phyloP scores from a whole-genome alignment of 202 grass and related monocot species.

The Zoysia matrella region DNA sequence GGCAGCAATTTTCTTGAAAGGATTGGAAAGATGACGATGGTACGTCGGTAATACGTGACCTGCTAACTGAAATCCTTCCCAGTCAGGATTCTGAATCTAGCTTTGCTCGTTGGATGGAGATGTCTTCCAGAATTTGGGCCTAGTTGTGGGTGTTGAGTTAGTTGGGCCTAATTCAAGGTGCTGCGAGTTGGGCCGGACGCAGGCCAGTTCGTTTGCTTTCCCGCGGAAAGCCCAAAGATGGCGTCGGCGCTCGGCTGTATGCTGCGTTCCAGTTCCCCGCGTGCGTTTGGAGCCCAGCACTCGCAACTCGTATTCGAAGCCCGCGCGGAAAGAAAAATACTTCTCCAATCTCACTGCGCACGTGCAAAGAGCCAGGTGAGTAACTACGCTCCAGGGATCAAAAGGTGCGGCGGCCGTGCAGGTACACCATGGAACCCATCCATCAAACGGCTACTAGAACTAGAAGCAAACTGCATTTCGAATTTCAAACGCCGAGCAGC shows the following conservation, averaged over 20 bases:
- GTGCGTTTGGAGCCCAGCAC: not conserved
- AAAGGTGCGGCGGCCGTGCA: not conserved
- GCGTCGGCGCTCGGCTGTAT: too few relatives aligned
- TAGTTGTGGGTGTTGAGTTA: not conserved
- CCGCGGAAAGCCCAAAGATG: not conserved
- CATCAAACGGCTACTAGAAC: constrained; percentile 37
- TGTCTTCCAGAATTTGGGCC: not conserved
- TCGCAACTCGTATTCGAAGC: not conserved
- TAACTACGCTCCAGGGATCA: not conserved
- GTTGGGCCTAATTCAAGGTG: not conserved
- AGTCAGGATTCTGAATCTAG: too few relatives aligned
- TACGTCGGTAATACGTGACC: too few relatives aligned
- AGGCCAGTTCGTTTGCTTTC: not conserved
- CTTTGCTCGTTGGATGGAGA: too few relatives aligned
- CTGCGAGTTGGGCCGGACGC: not conserved
- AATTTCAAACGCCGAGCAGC: constrained; percentile 40
- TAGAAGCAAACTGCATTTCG: not conserved
- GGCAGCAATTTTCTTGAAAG: too few relatives aligned
- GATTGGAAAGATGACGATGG: too few relatives aligned
- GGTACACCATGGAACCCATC: too few relatives aligned
- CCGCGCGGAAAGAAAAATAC: not conserved
- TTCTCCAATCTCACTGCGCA: not conserved
- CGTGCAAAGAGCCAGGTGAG: not conserved
- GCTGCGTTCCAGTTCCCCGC: not conserved
- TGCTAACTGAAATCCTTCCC: too few relatives aligned